Percentiles rank a stretch among this genome's conserved stretches.
Evolutionary conservation across 208 protist species (phyloP).

Genomic region (Acanthamoeba castellanii): DNA sequence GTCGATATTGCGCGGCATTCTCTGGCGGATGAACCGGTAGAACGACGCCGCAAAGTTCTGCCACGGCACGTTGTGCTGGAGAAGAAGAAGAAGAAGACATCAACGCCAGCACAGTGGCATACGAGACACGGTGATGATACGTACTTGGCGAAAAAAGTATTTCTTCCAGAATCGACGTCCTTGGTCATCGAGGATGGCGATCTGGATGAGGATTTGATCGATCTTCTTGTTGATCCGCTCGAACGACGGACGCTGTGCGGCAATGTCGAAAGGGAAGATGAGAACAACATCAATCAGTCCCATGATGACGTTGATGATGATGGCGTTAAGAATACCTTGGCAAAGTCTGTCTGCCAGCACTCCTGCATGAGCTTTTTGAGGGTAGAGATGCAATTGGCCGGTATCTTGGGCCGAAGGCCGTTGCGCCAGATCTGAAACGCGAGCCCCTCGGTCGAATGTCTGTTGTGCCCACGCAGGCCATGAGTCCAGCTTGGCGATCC

Average conservation of each 20-base stretch:
- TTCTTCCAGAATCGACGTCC: conserved; percentile 82
- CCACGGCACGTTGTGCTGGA: conserved; percentile 10
- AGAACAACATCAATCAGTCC: too few relatives aligned
- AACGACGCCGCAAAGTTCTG: background rate
- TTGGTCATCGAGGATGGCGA: conserved; percentile 50
- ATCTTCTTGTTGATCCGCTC: conserved; percentile 66
- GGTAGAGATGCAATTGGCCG: conserved; percentile 19
- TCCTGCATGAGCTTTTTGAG: conserved; percentile 62
- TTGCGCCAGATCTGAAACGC: conserved; percentile 67
- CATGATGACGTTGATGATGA: too few relatives aligned
- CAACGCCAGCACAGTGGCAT: background rate
- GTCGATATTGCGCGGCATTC: conserved; percentile 13
- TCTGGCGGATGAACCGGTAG: conserved; percentile 17
- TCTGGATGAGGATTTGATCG: conserved; percentile 62
- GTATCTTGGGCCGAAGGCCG: conserved; percentile 57
- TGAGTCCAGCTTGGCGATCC: background rate
- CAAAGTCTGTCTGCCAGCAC: conserved; percentile 61
- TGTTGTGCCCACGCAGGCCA: background rate
- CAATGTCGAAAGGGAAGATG: background rate
- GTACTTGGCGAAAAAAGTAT: conserved; percentile 72
- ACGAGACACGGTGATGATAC: background rate
- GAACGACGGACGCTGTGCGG: conserved; percentile 32
- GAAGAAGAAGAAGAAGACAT: background rate
- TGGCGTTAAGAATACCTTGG: background rate
- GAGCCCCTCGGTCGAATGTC: conserved; percentile 10